Evolutionary conservation across 805 yeast species (phyloP).

Genomic region (Spathaspora boniae): DNA sequence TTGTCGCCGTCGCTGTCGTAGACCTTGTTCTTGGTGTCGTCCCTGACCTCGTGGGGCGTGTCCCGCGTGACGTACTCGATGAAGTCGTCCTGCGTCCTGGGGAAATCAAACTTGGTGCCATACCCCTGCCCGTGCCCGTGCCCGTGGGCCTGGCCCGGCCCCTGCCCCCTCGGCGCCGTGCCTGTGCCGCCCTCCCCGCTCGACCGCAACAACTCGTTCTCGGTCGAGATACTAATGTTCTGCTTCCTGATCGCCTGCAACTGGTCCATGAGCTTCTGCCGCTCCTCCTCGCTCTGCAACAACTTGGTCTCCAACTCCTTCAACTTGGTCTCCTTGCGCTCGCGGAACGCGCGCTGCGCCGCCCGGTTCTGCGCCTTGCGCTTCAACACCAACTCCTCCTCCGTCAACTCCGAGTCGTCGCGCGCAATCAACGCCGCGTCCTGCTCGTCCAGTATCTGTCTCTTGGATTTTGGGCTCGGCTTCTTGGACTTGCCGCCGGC

Average conservation of each 20-base stretch:
- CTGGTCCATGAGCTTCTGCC: slow-evolving; percentile 43
- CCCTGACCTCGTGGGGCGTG: slow-evolving; percentile 18
- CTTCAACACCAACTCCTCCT: slow-evolving; percentile 46
- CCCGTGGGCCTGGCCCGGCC: too few species aligned
- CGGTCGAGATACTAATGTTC: slow-evolving; percentile 55
- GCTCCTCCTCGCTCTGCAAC: slow-evolving; percentile 53
- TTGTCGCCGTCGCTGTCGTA: slow-evolving; percentile 41
- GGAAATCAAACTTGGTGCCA: slow-evolving; percentile 28
- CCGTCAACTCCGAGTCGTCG: slow-evolving; percentile 37
- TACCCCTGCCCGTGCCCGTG: too few species aligned
- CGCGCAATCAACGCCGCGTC: slow-evolving; percentile 33
- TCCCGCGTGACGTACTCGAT: slow-evolving; percentile 26
- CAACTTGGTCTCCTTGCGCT: slow-evolving; percentile 69
- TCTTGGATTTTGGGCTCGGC: slow-evolving; percentile 11
- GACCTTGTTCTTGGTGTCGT: slow-evolving; percentile 23
- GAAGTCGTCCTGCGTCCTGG: slow-evolving; percentile 32
- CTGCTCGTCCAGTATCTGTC: slow-evolving; percentile 28
- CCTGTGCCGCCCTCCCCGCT: not conserved
- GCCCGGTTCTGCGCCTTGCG: slow-evolving; percentile 80
- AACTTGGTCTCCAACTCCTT: slow-evolving; percentile 65
- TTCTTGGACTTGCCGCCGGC: slow-evolving; percentile 1
- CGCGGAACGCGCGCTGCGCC: slow-evolving; percentile 84
- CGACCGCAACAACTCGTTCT: slow-evolving; percentile 51
- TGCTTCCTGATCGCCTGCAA: slow-evolving; percentile 51
- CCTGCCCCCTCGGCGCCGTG: slow-evolving; percentile 1